These are phyloP conservation scores for Solanum clarkiae DNA, from an alignment of 257 asterid species.

Conservation along the genomic window DNA sequence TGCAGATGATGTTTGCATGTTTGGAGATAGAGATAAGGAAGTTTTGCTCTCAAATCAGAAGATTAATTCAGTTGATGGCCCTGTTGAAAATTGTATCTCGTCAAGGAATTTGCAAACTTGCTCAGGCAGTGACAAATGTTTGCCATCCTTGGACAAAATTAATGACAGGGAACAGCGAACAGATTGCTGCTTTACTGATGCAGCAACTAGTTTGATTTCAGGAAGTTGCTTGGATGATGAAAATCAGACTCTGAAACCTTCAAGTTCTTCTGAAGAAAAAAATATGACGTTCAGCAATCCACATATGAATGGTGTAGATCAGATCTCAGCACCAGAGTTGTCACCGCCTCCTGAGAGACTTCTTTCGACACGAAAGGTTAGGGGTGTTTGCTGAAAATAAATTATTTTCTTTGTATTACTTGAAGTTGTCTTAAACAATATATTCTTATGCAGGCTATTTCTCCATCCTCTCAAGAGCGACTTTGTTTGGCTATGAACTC, in stretches of 20 bases:
- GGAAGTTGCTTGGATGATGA: constrained; percentile 12
- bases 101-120: neutral
- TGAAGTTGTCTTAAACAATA: neutral
- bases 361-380: constrained; percentile 63
- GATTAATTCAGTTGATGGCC: constrained; percentile 11
- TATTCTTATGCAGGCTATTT: constrained; percentile 43
- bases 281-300: constrained; percentile 13
- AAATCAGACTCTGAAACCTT: constrained; percentile 15
- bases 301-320: constrained; percentile 16
- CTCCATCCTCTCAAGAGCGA: constrained; percentile 67
- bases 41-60: constrained; percentile 14
- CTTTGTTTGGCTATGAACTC: constrained; percentile 44
- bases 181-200: constrained; percentile 2
- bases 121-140: constrained; percentile 14
- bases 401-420: neutral
- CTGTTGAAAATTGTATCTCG: constrained; percentile 11
- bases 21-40: constrained; percentile 9
- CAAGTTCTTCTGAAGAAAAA: constrained; percentile 12
- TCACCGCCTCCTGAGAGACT: constrained; percentile 58
- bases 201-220: constrained; percentile 5
- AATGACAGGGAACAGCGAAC: constrained; percentile 22
- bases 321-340: constrained; percentile 17
- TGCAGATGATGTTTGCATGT: constrained; percentile 8
- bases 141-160: constrained; percentile 4
- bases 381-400: constrained; percentile 9